Conservation (phyloP, 768 basidiomycete genomes). For the Tylopilus intermedius region DNA sequence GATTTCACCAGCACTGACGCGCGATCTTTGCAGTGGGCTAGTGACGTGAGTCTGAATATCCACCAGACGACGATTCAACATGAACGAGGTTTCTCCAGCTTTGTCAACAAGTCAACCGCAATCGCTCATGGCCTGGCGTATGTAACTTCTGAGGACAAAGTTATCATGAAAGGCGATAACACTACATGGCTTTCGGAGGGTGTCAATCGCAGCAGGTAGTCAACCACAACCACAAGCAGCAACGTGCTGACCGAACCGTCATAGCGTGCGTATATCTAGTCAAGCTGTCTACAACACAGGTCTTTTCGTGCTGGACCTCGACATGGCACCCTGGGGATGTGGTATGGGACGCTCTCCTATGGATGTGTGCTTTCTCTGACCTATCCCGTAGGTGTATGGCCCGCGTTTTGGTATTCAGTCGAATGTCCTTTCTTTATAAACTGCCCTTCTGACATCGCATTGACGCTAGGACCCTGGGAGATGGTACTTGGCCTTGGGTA, state of each 20-base stretch:
- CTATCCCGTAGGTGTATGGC: constrained; percentile 61
- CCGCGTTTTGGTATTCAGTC: constrained; percentile 62
- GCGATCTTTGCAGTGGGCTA: constrained; percentile 46
- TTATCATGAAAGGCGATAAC: constrained; percentile 76
- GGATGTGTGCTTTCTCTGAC: constrained; percentile 2
- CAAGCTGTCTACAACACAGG: constrained; percentile 63
- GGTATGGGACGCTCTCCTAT: constrained; percentile 36
- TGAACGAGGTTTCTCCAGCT: constrained; percentile 39
- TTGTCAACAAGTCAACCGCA: constrained; percentile 52
- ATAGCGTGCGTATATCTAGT: constrained; percentile 74
- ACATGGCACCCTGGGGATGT: constrained; percentile 85
- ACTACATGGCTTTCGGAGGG: constrained; percentile 51
- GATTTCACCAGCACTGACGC: constrained; percentile 12
- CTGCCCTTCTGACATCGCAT: constrained; percentile 2
- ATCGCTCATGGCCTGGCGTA: constrained; percentile 52
- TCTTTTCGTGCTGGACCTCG: constrained; percentile 78
- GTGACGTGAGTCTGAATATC: constrained; percentile 51
- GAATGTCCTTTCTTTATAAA: not conserved
- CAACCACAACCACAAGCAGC: not conserved
- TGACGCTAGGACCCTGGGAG: constrained; percentile 35
- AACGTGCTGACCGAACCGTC: not conserved
- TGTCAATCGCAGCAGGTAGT: constrained; percentile 56
- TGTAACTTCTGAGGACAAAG: constrained; percentile 50
- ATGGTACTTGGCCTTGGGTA: constrained; percentile 60
- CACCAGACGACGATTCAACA: not conserved